Evolutionary conservation across 2,329 filamentous ascomycete genomes (phyloP).

Genomic region (Cladophialophora exuberans): DNA sequence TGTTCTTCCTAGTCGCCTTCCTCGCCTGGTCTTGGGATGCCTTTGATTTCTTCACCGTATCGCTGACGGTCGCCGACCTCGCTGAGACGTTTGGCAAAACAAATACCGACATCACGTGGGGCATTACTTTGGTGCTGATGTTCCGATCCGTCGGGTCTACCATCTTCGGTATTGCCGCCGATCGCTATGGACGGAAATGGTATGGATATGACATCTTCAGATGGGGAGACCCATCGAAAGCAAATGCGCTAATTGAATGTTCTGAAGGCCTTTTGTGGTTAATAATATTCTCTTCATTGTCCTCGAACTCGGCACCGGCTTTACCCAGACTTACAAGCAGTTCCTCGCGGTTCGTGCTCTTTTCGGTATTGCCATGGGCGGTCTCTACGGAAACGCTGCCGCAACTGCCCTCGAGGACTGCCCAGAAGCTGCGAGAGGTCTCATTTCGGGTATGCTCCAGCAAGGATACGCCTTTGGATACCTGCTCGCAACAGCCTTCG

Average conservation of each 20-base stretch:
- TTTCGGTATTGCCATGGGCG: conserved; percentile 64
- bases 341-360: conserved; percentile 63
- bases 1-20: conserved; percentile 36
- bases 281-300: conserved; percentile 66
- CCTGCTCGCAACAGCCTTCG: conserved; percentile 62
- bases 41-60: conserved; percentile 67
- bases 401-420: conserved; percentile 67
- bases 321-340: conserved; percentile 60
- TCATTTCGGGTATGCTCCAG: conserved; percentile 65
- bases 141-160: conserved; percentile 62
- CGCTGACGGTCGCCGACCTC: conserved; percentile 57
- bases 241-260: neutral
- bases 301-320: conserved; percentile 63
- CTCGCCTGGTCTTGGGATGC: conserved; percentile 55
- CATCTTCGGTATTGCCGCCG: conserved; percentile 58
- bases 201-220: conserved; percentile 19
- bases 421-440: conserved; percentile 59
- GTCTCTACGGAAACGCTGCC: conserved; percentile 64
- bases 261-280: conserved; percentile 54
- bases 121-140: conserved; percentile 62
- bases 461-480: conserved; percentile 68
- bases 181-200: conserved; percentile 62
- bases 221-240: neutral
- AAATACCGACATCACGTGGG: conserved; percentile 65
- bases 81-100: conserved; percentile 58